Evolutionary conservation across 2,329 filamentous ascomycete genomes (phyloP), one percentile per base, ranked within the genome.

Genomic region (Colletotrichum acutatum): DNA sequence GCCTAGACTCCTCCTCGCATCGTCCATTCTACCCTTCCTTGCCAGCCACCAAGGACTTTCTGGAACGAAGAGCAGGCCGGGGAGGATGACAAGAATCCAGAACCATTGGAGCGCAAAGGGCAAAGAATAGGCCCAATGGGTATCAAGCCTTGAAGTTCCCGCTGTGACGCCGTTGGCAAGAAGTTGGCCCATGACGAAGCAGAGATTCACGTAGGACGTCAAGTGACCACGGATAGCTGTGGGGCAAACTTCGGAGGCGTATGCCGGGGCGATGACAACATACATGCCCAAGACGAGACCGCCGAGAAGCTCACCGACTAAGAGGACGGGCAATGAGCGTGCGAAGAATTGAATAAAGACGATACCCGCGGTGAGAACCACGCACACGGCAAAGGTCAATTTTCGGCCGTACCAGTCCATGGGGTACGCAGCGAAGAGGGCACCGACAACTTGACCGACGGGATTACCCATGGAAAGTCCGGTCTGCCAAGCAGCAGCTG

Each of bases 271-370:
- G 66, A 88, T 88, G 30, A 90, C 87, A 5, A 89, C 89, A 77
- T 90, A 92, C 66, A 87, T 89, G 3, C 90, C 90, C n/a, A 90
- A 84, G 0, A 91, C 87, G 7, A 91, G 82, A 1, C 91, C 90
- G 28, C 88, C 87, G 0, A 92, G 83, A 2, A 93, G 82, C 82
- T 92, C 89, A 32, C 90, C 89, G 2, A 88, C 88, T n/a, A 91
- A 85, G 2, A 92, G 83, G 14, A 88, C 86, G 8, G 84, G 77
- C 14, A 91, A 83, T 0, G 86, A 88, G 2, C 86, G 85, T 14
- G 89, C 89, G 76, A 91, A 92, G 82, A 91, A 91, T 75, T 91
- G 89, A 68, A 91, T 86, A 78, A 91, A 91, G 70, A 92, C 86
- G 53, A 91, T 86, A 1, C 81, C 84, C 14, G 85, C 84, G 2